These are phyloP conservation scores for Cyberlindnera saturnus DNA, from an alignment of 805 yeast species.

Conservation along the genomic window DNA sequence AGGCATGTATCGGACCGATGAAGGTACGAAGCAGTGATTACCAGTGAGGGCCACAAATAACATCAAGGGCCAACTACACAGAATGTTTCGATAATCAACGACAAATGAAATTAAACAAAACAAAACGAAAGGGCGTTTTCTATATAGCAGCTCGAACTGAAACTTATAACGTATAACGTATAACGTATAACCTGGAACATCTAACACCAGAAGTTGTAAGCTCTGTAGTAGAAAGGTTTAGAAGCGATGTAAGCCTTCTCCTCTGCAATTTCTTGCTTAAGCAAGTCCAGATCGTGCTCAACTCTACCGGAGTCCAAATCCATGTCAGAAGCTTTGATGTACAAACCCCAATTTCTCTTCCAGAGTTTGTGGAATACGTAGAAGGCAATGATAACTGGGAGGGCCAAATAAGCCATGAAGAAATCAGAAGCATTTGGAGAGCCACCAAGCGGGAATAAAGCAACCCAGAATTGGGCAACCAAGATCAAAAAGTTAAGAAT, in stretches of 20 bases:
- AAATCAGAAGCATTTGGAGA: conserved; percentile 26
- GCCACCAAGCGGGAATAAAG: conserved; percentile 33
- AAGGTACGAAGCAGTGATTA: no score
- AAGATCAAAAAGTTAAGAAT: conserved; percentile 54
- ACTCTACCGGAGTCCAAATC: conserved; percentile 63
- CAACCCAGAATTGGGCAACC: conserved; percentile 77
- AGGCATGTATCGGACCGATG: no score
- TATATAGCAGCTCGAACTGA: not conserved
- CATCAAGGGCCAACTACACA: no score
- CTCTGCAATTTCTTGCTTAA: conserved; percentile 50
- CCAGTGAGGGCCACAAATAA: no score
- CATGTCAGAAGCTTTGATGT: conserved; percentile 40
- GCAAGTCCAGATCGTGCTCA: conserved; percentile 49
- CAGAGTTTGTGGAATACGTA: conserved; percentile 37
- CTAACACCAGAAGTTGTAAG: conserved; percentile 51
- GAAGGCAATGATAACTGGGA: conserved; percentile 33
- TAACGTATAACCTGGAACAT: not conserved
- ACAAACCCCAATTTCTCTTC: conserved; percentile 34
- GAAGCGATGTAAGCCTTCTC: conserved; percentile 45
- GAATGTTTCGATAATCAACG: not conserved
- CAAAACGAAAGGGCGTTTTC: not conserved
- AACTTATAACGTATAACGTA: not conserved
- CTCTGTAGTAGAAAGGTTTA: conserved; percentile 41
- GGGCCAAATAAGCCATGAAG: conserved; percentile 36
- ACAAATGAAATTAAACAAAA: not conserved